Conservation (phyloP, 371 early-diverging fungal genomes). For the Zychaea mexicana region DNA sequence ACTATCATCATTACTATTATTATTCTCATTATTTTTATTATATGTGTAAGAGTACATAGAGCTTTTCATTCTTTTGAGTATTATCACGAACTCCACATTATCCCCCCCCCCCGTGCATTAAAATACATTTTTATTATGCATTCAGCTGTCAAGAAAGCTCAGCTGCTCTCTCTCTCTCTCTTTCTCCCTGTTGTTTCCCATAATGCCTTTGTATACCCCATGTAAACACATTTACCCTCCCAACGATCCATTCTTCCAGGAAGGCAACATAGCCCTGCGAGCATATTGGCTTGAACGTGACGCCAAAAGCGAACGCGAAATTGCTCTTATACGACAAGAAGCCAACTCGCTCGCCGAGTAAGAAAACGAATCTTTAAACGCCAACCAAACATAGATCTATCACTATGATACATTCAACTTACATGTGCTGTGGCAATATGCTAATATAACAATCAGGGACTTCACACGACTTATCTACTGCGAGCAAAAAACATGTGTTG, state of each 20-base stretch:
- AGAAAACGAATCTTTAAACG: neutral
- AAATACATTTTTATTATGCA: no score
- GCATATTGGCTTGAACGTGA: slow-evolving; percentile 49
- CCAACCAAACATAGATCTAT: neutral
- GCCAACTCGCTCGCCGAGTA: slow-evolving; percentile 21
- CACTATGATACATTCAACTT: neutral
- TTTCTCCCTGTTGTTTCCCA: neutral
- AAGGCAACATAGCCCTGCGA: slow-evolving; percentile 55
- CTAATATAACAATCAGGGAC: neutral
- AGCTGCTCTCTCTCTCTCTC: neutral
- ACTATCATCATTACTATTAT: no score
- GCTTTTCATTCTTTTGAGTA: neutral
- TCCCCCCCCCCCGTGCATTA: no score
- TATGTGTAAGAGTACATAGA: neutral
- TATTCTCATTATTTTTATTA: no score
- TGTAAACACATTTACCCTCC: slow-evolving; percentile 28
- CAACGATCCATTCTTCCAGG: slow-evolving; percentile 53
- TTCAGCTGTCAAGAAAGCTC: neutral
- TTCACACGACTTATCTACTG: slow-evolving; percentile 22
- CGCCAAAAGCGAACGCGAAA: slow-evolving; percentile 13
- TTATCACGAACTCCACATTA: no score
- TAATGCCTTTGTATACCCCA: slow-evolving; percentile 40
- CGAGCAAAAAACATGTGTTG: slow-evolving; percentile 26
- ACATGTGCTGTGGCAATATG: no score
- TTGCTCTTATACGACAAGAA: slow-evolving; percentile 31